These are phyloP conservation scores for Aquilaria malaccensis DNA, from an alignment of 345 rosid species.

Conservation along the genomic window DNA sequence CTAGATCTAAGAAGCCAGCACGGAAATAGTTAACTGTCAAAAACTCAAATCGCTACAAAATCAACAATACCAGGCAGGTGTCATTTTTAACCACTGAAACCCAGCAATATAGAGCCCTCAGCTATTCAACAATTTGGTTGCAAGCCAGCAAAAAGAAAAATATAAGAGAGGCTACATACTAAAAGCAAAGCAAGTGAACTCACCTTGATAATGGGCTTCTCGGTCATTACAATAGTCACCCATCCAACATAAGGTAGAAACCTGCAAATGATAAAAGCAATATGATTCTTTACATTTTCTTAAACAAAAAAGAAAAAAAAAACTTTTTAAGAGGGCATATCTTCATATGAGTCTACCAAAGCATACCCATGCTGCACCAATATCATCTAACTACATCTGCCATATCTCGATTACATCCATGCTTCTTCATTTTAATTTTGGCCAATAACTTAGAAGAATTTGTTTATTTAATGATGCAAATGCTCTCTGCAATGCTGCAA, in stretches of 20 bases:
- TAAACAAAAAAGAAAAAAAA: no score
- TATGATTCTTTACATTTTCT: no score
- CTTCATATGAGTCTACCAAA: no score
- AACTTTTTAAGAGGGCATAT: no score
- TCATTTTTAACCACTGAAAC: no score
- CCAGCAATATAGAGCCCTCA: not conserved
- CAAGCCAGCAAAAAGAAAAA: not conserved
- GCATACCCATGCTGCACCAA: no score
- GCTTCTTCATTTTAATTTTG: no score
- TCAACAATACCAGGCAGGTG: not conserved
- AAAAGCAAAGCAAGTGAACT: conserved; percentile 1
- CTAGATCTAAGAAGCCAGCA: not conserved
- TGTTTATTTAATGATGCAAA: no score
- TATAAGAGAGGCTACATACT: not conserved
- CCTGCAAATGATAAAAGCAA: conserved; percentile 28
- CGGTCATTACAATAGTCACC: conserved; percentile 97
- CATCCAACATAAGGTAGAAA: conserved; percentile 90
- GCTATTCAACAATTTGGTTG: not conserved
- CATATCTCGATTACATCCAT: no score
- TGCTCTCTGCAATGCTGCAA: no score
- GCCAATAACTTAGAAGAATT: no score
- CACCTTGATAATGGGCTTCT: conserved; percentile 88
- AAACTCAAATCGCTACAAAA: not conserved
- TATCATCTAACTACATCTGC: no score
- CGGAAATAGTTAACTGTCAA: not conserved